Evolutionary conservation across 306 rosid species (phyloP).

Genomic region (Cercis canadensis): DNA sequence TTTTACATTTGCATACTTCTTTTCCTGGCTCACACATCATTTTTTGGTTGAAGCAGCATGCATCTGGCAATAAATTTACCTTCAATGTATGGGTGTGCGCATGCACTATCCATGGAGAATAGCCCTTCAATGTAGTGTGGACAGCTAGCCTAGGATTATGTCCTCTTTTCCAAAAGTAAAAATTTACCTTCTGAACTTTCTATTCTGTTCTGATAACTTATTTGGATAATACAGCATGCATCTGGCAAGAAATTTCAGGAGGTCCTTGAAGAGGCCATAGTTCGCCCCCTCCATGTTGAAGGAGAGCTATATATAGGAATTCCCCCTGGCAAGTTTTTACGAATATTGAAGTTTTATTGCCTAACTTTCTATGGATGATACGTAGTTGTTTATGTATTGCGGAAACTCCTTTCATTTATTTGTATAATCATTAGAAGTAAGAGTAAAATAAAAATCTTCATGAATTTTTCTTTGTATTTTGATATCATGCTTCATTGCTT

Average conservation of each 20-base stretch:
- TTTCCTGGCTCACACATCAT: neutral
- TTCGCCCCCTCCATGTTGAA: slow-evolving; percentile 80
- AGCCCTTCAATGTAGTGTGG: neutral
- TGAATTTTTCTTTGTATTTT: no score
- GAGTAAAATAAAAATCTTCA: slow-evolving; percentile 6
- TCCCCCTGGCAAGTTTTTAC: slow-evolving; percentile 79
- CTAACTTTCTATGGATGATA: neutral
- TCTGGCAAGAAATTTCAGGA: slow-evolving; percentile 91
- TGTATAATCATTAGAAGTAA: neutral
- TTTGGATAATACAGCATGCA: slow-evolving; percentile 71
- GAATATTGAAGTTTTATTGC: slow-evolving; percentile 8
- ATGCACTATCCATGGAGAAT: neutral
- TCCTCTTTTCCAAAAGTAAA: neutral
- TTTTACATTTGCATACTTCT: neutral
- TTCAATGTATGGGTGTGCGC: neutral
- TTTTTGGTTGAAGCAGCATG: no score
- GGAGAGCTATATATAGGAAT: slow-evolving; percentile 95
- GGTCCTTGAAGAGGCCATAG: slow-evolving; percentile 89
- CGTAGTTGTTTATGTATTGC: slow-evolving; percentile 2
- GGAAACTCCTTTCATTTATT: neutral
- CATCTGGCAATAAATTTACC: neutral
- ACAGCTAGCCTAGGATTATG: slow-evolving; percentile 1
- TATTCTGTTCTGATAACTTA: slow-evolving; percentile 44
- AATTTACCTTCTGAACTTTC: slow-evolving; percentile 3
- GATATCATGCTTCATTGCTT: slow-evolving; percentile 22